Conservation (phyloP, 179 eudicot species). For the Dionaea muscipula region DNA sequence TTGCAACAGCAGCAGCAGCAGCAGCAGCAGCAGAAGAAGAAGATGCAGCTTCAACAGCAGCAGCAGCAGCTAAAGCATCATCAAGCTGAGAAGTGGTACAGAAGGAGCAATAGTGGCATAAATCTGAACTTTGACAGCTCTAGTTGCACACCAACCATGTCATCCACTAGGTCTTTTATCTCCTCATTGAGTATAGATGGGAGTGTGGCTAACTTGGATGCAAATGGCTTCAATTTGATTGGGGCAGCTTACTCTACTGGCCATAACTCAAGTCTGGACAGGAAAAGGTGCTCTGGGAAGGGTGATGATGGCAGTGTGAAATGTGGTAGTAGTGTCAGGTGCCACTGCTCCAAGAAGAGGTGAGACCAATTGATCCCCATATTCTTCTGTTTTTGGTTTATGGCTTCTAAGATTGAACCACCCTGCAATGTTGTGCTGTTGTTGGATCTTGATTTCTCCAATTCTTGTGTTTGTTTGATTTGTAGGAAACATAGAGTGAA, state of each 20-base stretch:
- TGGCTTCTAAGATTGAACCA: constrained; percentile 2
- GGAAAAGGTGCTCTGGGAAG: constrained; percentile 46
- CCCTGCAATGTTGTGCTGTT: neutral
- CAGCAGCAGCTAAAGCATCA: constrained; percentile 24
- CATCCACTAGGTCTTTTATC: constrained; percentile 71
- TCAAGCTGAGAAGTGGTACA: constrained; percentile 36
- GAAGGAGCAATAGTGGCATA: constrained; percentile 58
- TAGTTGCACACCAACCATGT: constrained; percentile 62
- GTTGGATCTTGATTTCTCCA: constrained; percentile 2
- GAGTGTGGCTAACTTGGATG: constrained; percentile 66
- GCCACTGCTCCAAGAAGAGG: constrained; percentile 95
- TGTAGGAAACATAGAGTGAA: constrained; percentile 83
- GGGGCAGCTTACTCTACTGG: constrained; percentile 45
- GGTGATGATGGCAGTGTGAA: constrained; percentile 69
- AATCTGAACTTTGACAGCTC: constrained; percentile 68
- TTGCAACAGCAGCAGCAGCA: constrained; percentile 23
- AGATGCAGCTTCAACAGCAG: constrained; percentile 16
- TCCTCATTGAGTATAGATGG: constrained; percentile 90
- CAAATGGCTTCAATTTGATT: constrained; percentile 48
- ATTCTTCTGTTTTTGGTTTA: neutral
- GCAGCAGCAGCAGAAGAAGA: constrained; percentile 15
- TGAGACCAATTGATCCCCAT: constrained; percentile 10
- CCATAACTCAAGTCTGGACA: constrained; percentile 39
- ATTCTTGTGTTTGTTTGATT: neutral
- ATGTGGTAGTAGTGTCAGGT: constrained; percentile 60